phyloP scores from a whole-genome alignment of 1,284 basidiomycete genomes.

The Calocybe gambosa region DNA sequence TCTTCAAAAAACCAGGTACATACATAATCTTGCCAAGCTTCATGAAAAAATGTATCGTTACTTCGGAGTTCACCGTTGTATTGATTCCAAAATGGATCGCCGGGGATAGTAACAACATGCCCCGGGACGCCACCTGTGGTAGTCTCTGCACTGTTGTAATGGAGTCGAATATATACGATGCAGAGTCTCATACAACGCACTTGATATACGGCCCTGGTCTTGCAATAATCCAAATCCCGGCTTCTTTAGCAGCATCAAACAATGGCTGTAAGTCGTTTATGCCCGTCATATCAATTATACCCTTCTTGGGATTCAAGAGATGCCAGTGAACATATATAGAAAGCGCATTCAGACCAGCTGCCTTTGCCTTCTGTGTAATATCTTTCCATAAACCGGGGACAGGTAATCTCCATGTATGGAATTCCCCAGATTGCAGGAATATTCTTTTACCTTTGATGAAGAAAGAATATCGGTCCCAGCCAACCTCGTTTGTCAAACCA shows the following conservation, averaged over 20 bases:
- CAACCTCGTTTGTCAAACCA: slow-evolving; percentile 12
- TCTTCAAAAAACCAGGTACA: slow-evolving; percentile 3
- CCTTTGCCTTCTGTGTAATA: slow-evolving; percentile 21
- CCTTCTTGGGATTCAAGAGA: slow-evolving; percentile 21
- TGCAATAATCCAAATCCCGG: slow-evolving; percentile 21
- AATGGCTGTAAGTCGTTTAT: slow-evolving; percentile 23
- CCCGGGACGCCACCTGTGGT: slow-evolving; percentile 64
- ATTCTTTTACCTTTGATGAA: slow-evolving; percentile 30
- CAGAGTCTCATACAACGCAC: not conserved
- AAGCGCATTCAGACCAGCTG: slow-evolving; percentile 22
- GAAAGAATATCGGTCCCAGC: slow-evolving; percentile 35
- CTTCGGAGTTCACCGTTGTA: slow-evolving; percentile 48
- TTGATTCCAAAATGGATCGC: slow-evolving; percentile 53
- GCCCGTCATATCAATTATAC: slow-evolving; percentile 20
- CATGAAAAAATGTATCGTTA: slow-evolving; percentile 49
- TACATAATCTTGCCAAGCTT: slow-evolving; percentile 57
- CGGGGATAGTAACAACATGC: slow-evolving; percentile 15
- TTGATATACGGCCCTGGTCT: slow-evolving; percentile 47
- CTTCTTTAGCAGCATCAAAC: slow-evolving; percentile 23
- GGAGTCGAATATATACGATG: not conserved
- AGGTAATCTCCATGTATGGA: slow-evolving; percentile 32
- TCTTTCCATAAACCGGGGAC: slow-evolving; percentile 21
- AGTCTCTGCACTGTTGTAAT: slow-evolving; percentile 43
- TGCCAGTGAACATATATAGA: slow-evolving; percentile 23
- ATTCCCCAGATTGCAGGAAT: slow-evolving; percentile 34